These are phyloP conservation scores for Fraxinus latifolia DNA, from an alignment of 305 asterid genomes.

Conservation along the genomic window DNA sequence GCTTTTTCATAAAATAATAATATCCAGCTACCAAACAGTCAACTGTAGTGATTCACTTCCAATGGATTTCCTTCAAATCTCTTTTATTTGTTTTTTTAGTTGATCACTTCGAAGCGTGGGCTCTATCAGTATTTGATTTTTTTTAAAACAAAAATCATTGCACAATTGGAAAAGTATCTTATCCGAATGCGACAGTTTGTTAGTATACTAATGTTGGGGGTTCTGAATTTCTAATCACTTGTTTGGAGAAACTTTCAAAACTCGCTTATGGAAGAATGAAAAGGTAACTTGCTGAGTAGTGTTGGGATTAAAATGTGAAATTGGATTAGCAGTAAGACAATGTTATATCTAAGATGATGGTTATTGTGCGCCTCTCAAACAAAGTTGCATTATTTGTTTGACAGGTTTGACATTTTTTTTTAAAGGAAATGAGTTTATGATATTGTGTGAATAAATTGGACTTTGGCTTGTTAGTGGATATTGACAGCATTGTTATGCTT, in stretches of 20 bases:
- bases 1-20: not conserved
- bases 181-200: not conserved
- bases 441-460: not conserved
- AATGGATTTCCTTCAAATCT: not conserved
- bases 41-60: not conserved
- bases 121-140: not conserved
- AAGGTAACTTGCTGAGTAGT: not conserved
- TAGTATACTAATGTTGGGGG: not conserved
- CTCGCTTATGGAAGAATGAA: not conserved
- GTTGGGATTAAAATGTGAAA: not conserved
- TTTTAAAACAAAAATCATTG: not conserved
- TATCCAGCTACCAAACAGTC: not conserved
- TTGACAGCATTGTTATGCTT: slow-evolving; percentile 8
- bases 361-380: not conserved
- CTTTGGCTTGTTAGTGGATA: not conserved
- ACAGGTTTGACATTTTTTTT: not conserved
- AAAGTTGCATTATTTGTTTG: not conserved
- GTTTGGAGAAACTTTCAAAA: not conserved
- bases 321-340: not conserved
- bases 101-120: not conserved
- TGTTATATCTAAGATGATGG: not conserved
- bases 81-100: not conserved
- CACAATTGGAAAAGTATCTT: not conserved
- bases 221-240: not conserved
- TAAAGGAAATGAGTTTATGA: not conserved